Evolutionary conservation across 108 stramenopile species (phyloP).

Genomic region (Licmophora abbreviata): DNA sequence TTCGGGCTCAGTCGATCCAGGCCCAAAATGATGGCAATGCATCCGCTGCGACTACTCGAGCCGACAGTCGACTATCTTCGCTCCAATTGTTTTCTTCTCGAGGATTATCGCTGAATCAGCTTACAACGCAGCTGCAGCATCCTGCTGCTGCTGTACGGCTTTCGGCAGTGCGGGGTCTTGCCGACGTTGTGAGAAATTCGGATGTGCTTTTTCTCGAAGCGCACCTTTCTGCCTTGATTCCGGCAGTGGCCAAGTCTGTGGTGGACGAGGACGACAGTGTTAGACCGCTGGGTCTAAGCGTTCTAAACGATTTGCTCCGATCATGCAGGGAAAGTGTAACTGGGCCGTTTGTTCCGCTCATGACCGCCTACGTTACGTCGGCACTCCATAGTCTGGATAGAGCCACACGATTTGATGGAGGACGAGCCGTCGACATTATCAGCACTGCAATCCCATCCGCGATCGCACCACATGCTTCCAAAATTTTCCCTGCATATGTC

Average conservation of each 20-base stretch:
- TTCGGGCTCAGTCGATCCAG: conserved; percentile 33
- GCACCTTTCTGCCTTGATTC: conserved; percentile 40
- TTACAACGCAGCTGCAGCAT: conserved; percentile 43
- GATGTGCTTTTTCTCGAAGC: conserved; percentile 18
- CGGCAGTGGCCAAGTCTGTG: conserved; percentile 19
- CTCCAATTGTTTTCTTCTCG: conserved; percentile 44
- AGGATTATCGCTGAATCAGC: conserved; percentile 50
- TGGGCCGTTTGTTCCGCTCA: conserved; percentile 51
- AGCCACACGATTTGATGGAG: conserved; percentile 47
- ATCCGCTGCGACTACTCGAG: conserved; percentile 12
- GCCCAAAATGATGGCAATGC: conserved; percentile 12
- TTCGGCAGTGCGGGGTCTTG: conserved; percentile 60
- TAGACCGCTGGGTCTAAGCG: conserved; percentile 32
- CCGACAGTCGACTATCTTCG: conserved; percentile 5
- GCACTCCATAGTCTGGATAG: conserved; percentile 75
- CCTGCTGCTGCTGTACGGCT: conserved; percentile 53
- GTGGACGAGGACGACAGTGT: conserved; percentile 75
- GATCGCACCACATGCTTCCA: neutral
- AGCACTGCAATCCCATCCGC: conserved; percentile 20
- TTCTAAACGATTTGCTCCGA: conserved; percentile 43
- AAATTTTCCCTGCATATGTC: conserved; percentile 16
- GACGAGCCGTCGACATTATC: conserved; percentile 34
- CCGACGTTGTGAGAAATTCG: conserved; percentile 39
- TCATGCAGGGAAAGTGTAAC: conserved; percentile 4
- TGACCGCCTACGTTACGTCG: conserved; percentile 57